Evolutionary conservation across 805 yeast genomes (phyloP).

Genomic region (Clavispora vitiphila): DNA sequence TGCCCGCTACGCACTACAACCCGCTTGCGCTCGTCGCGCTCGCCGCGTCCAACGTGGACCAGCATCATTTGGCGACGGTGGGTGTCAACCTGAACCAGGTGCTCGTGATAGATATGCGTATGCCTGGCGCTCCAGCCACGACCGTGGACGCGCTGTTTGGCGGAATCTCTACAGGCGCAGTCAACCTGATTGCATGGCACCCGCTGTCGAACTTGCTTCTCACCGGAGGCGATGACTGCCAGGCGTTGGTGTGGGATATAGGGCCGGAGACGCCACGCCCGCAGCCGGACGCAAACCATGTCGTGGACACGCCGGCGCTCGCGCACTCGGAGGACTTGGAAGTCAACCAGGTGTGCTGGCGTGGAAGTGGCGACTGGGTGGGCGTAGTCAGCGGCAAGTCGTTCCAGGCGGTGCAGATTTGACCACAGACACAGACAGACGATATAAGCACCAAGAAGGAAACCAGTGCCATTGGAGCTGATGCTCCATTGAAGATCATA

Average conservation of each 20-base stretch:
- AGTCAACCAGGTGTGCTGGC: constrained; percentile 74
- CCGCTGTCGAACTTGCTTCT: constrained; percentile 62
- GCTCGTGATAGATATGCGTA: constrained; percentile 74
- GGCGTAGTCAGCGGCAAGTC: constrained; percentile 69
- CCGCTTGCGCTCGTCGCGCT: constrained; percentile 65
- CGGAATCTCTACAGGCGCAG: constrained; percentile 50
- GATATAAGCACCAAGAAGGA: too few relatives aligned
- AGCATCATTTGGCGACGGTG: constrained; percentile 78
- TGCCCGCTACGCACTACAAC: constrained; percentile 13
- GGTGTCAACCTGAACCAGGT: constrained; percentile 65
- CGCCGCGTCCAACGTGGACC: constrained; percentile 74
- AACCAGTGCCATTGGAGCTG: too few relatives aligned
- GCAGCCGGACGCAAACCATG: constrained; percentile 7
- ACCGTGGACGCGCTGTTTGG: constrained; percentile 53
- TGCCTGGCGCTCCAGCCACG: constrained; percentile 79
- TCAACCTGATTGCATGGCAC: constrained; percentile 81
- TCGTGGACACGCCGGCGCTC: constrained; percentile 33
- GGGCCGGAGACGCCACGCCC: constrained; percentile 13
- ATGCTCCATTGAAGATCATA: too few relatives aligned
- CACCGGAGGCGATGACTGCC: constrained; percentile 71
- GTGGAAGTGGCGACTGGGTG: constrained; percentile 71
- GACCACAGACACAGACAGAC: background rate
- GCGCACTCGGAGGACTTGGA: constrained; percentile 64
- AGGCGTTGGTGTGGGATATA: constrained; percentile 66
- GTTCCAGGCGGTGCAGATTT: constrained; percentile 53